Evolutionary conservation across 805 yeast species (phyloP).

Genomic region (Ogataea haglerorum): DNA sequence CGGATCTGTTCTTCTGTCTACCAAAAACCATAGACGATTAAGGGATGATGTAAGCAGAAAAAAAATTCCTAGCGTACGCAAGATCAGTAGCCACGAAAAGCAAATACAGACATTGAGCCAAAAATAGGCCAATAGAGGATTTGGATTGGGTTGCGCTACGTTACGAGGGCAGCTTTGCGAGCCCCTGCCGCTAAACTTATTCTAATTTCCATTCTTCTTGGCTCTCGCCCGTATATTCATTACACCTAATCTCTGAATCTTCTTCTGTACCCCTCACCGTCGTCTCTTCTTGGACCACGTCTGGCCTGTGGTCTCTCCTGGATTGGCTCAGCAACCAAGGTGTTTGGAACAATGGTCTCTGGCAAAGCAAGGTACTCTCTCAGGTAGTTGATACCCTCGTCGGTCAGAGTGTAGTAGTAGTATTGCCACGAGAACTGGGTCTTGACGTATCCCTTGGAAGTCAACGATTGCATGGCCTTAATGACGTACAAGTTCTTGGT

Average conservation of each 20-base stretch:
- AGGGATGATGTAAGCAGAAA: conserved; percentile 7
- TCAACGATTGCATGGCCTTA: conserved; percentile 99
- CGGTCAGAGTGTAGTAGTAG: conserved; percentile 99
- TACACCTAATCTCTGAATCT: conserved; percentile 42
- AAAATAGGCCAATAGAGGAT: no score
- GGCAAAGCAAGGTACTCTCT: conserved; percentile 98
- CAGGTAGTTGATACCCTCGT: conserved; percentile 98
- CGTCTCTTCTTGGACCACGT: conserved; percentile 51
- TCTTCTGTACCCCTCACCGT: conserved; percentile 57
- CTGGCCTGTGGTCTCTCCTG: conserved; percentile 60
- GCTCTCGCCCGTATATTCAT: conserved; percentile 11
- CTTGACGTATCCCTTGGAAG: conserved; percentile 98
- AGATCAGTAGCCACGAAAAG: no score
- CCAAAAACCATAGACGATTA: conserved; percentile 20
- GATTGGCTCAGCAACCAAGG: conserved; percentile 93
- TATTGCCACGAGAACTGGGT: conserved; percentile 99
- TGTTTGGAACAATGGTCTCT: conserved; percentile 97
- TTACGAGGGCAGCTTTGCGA: no score
- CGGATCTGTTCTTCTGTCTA: conserved; percentile 18
- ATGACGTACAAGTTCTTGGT: conserved; percentile 96
- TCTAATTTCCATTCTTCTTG: conserved; percentile 7
- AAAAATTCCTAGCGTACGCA: no score
- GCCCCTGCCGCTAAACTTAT: background rate
- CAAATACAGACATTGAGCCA: no score
- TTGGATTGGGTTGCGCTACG: no score